Percentiles rank a stretch among this genome's conserved stretches.
Conservation (phyloP, 208 protist genomes). For the Willaertia magna region DNA sequence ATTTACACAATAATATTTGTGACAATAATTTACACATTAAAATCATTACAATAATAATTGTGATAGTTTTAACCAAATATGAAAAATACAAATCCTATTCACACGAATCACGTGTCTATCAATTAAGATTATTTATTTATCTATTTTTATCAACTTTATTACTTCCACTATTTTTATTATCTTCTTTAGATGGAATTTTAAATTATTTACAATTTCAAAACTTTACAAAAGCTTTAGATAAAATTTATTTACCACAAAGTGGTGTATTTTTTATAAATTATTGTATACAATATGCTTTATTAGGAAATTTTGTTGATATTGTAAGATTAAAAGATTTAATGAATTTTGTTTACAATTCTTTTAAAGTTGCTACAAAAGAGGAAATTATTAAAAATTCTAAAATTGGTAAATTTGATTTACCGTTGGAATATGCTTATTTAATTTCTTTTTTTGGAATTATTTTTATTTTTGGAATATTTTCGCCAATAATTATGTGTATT, state of each 20-base stretch:
- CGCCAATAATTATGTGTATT: neutral
- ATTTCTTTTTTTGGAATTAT: neutral
- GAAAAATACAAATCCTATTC: neutral
- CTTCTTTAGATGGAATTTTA: neutral
- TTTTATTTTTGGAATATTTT: neutral
- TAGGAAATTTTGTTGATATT: neutral
- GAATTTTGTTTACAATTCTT: neutral
- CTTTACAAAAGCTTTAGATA: neutral
- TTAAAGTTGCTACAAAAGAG: neutral
- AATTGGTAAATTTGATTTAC: neutral
- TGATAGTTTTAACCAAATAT: neutral
- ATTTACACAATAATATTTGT: too few species aligned
- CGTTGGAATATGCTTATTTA: neutral
- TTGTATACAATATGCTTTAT: neutral
- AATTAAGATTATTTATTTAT: neutral
- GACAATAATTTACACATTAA: too few species aligned
- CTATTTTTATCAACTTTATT: neutral
- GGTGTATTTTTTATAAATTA: conserved; percentile 2
- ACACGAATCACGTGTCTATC: neutral
- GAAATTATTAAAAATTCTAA: neutral
- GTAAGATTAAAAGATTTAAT: neutral
- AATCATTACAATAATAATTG: too few species aligned
- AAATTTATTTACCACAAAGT: neutral
- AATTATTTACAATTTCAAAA: neutral
- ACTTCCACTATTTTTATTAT: neutral